Percentiles rank a stretch among this genome's conserved stretches.
Conservation (phyloP, 192 early-diverging fungal species). For the Coemansia aciculifera region DNA sequence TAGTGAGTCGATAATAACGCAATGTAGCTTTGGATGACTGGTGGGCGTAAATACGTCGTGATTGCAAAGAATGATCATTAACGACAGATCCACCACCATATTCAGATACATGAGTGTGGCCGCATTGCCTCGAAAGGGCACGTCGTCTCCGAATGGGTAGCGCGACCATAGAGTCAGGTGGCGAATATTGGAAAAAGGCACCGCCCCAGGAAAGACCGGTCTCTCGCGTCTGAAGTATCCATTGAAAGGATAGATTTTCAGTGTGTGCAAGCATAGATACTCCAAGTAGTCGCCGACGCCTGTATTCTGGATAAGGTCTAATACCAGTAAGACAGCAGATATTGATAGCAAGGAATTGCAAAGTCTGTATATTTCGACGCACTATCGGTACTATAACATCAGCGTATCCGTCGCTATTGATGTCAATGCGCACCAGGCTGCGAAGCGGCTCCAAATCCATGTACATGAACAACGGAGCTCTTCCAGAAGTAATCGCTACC, state of each 20-base stretch:
- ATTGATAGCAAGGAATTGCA: background rate
- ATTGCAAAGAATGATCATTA: background rate
- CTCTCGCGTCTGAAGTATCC: background rate
- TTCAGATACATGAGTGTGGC: background rate
- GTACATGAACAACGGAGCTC: too few species aligned
- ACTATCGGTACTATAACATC: background rate
- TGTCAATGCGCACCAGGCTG: background rate
- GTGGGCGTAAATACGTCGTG: background rate
- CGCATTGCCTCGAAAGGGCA: constrained; percentile 1
- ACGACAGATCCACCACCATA: background rate
- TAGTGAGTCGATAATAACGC: background rate
- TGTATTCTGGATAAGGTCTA: background rate
- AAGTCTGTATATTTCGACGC: background rate
- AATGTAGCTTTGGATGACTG: background rate
- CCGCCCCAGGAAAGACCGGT: background rate
- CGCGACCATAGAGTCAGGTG: background rate
- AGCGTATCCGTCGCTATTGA: background rate
- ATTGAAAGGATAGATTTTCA: background rate
- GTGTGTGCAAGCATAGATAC: background rate
- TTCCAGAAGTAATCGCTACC: too few species aligned
- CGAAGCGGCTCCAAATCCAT: background rate
- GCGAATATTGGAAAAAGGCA: background rate
- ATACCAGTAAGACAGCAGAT: too few species aligned
- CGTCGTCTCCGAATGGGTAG: background rate
- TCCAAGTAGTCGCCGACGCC: background rate